A percentile compares a stretch with the other conserved stretches of the same genome.
Evolutionary conservation across 2,329 filamentous ascomycete genomes (phyloP).

Genomic region (Sporothrix humicola): DNA sequence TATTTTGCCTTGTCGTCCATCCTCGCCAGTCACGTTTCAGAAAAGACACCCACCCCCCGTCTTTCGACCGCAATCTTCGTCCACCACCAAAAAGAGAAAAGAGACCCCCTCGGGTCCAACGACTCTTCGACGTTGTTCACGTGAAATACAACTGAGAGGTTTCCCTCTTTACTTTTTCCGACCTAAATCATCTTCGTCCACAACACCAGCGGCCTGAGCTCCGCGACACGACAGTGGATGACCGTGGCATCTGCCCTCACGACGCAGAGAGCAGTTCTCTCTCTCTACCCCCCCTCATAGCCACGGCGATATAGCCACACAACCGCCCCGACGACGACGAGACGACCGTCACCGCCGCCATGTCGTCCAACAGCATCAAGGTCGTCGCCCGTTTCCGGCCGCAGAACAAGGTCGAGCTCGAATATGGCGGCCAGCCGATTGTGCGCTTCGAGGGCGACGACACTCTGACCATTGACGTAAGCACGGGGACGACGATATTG

Average conservation of each 20-base stretch:
- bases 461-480: constrained; percentile 83
- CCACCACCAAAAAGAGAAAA: not conserved
- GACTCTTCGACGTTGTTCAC: constrained; percentile 13
- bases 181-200: not conserved
- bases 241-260: constrained; percentile 27
- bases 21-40: constrained; percentile 30
- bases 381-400: constrained; percentile 98
- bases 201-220: constrained; percentile 7
- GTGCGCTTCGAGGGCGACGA: constrained; percentile 88
- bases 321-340: not conserved
- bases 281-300: not conserved
- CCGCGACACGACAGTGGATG: constrained; percentile 28
- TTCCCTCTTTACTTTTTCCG: not conserved
- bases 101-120: not conserved
- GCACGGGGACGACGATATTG: constrained; percentile 43
- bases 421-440: constrained; percentile 88
- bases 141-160: constrained; percentile 2
- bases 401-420: constrained; percentile 92
- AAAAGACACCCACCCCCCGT: constrained; percentile 5
- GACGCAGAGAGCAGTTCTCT: not conserved
- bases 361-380: constrained; percentile 72
- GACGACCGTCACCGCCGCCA: constrained; percentile 48
- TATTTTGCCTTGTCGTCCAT: constrained; percentile 16
- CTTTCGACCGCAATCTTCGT: constrained; percentile 9
- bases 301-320: constrained; percentile 5